phyloP scores from a whole-genome alignment of 306 rosid genomes.

The Dalbergia cochinchinensis region DNA sequence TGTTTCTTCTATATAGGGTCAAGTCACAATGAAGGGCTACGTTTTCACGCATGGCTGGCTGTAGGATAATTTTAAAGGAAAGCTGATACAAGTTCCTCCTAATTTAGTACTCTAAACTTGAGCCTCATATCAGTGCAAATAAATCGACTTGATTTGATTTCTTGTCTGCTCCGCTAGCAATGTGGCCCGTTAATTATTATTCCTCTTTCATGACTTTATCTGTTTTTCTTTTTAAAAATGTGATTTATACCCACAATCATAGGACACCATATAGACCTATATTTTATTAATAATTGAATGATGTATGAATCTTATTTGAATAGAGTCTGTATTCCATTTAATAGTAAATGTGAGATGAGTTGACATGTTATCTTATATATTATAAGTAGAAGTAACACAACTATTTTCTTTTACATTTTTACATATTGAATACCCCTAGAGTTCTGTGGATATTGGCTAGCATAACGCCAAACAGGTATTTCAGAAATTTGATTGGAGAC shows the following conservation, averaged over 20 bases:
- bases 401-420: background rate
- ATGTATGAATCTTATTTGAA: no score
- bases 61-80: background rate
- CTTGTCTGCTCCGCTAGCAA: background rate
- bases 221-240: background rate
- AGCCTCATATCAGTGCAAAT: background rate
- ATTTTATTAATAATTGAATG: no score
- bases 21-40: background rate
- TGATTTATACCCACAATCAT: no score
- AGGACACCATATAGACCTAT: no score
- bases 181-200: background rate
- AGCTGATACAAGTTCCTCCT: background rate
- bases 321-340: no score
- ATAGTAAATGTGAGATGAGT: no score
- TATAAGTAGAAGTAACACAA: no score
- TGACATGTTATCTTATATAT: no score
- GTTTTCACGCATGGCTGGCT: no score
- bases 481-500: background rate
- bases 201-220: background rate
- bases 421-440: background rate
- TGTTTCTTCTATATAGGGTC: background rate
- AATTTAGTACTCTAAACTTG: background rate
- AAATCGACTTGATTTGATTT: constrained; percentile 6
- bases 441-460: background rate
- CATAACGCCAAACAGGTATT: background rate